Percentiles rank a stretch among this genome's conserved stretches.
phyloP scores from a whole-genome alignment of 1,139 yeast species.

The Taphrina pruni region DNA sequence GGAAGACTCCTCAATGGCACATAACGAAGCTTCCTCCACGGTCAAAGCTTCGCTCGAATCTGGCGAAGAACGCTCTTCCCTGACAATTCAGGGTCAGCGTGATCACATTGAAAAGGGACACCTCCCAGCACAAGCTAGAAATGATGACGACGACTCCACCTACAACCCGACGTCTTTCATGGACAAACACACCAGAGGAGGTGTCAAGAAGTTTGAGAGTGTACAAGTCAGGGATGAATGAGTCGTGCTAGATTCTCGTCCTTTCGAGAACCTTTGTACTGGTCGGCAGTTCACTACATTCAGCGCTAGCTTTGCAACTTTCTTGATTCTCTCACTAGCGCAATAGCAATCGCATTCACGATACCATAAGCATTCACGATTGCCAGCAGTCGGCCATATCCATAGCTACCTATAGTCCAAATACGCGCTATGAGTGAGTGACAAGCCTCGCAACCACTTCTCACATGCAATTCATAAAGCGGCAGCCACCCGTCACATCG shows the following conservation, averaged over 20 bases:
- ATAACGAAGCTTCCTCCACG: neutral
- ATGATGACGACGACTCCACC: no score
- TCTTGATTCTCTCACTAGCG: no score
- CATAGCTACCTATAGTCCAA: no score
- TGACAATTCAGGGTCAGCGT: neutral
- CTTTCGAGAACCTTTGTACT: neutral
- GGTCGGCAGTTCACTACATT: no score
- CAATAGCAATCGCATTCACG: no score
- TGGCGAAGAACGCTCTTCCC: neutral
- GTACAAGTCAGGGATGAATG: constrained; percentile 10
- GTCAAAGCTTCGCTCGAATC: neutral
- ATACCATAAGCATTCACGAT: no score
- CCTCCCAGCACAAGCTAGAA: neutral
- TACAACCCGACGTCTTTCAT: neutral
- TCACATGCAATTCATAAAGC: neutral
- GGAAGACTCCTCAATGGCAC: neutral
- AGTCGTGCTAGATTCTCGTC: neutral
- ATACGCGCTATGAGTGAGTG: no score
- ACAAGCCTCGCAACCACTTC: neutral
- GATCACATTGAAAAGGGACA: neutral
- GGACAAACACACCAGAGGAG: constrained; percentile 8
- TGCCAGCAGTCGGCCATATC: no score
- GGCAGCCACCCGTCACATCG: constrained; percentile 11
- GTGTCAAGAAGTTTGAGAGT: constrained; percentile 10
- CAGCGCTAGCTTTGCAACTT: no score